Conservation (phyloP, 805 yeast genomes). For the Hanseniaspora taiwanica region DNA sequence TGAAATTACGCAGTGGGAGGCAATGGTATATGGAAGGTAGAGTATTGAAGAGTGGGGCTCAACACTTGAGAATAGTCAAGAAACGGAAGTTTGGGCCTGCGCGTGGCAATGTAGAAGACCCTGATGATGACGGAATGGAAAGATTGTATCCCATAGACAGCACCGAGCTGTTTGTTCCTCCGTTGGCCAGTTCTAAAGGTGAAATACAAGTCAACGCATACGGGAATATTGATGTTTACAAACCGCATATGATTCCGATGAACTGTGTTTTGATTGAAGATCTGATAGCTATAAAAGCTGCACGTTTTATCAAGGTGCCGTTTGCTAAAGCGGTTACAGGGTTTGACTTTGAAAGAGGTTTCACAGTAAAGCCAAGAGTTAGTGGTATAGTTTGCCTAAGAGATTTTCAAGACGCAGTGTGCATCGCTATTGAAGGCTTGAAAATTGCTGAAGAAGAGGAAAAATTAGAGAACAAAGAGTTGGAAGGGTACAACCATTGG, state of each 20-base stretch:
- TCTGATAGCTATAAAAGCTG: constrained; percentile 53
- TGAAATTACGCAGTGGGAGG: constrained; percentile 52
- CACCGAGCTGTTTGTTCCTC: constrained; percentile 59
- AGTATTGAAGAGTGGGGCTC: constrained; percentile 53
- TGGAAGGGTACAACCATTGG: constrained; percentile 32
- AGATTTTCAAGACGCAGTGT: constrained; percentile 30
- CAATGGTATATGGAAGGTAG: constrained; percentile 84
- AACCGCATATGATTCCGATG: constrained; percentile 67
- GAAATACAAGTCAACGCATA: constrained; percentile 59
- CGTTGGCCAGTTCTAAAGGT: constrained; percentile 44
- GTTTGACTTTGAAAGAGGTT: constrained; percentile 52
- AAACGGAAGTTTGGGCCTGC: constrained; percentile 8
- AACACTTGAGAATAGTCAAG: constrained; percentile 39
- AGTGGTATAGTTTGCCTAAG: constrained; percentile 66
- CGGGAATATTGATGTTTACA: constrained; percentile 76
- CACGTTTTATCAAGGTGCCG: constrained; percentile 54
- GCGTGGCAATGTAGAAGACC: constrained; percentile 28
- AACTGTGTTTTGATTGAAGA: constrained; percentile 54
- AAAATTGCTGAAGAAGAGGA: constrained; percentile 23
- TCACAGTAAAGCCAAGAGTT: constrained; percentile 45
- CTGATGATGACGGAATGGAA: constrained; percentile 32
- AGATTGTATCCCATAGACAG: constrained; percentile 68
- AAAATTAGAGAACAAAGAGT: constrained; percentile 27
- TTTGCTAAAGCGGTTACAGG: constrained; percentile 81
- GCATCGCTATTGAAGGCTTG: constrained; percentile 18